These are phyloP conservation scores for Hanseniaspora lindneri DNA, from an alignment of 805 yeast genomes.

Conservation along the genomic window DNA sequence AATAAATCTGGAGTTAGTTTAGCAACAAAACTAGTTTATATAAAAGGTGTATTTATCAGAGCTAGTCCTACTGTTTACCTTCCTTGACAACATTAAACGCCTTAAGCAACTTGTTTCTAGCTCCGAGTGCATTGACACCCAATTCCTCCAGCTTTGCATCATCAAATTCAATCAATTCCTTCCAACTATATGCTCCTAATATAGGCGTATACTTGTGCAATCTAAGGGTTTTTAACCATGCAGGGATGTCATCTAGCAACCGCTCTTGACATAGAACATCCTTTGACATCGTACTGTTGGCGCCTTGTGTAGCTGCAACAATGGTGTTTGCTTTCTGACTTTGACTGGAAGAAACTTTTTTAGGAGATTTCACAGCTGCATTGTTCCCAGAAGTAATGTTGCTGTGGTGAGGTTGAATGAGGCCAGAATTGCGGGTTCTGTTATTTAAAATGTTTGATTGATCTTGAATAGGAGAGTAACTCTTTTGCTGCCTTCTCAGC, in stretches of 20 bases:
- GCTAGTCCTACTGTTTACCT: slow-evolving; percentile 27
- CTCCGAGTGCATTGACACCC: slow-evolving; percentile 93
- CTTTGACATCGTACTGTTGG: slow-evolving; percentile 33
- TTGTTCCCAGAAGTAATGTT: too few species aligned
- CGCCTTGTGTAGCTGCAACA: not conserved
- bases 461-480: not conserved
- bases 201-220: slow-evolving; percentile 89
- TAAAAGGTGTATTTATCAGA: too few species aligned
- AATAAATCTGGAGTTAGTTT: too few species aligned
- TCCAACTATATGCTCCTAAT: slow-evolving; percentile 65
- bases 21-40: too few species aligned
- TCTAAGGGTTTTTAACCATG: slow-evolving; percentile 81
- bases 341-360: slow-evolving; percentile 3
- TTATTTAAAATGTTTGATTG: not conserved
- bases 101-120: slow-evolving; percentile 82
- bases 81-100: slow-evolving; percentile 76
- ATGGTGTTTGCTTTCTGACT: slow-evolving; percentile 1
- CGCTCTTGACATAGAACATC: slow-evolving; percentile 42
- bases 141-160: slow-evolving; percentile 59
- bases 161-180: slow-evolving; percentile 54
- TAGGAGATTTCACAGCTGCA: slow-evolving; percentile 2
- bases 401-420: not conserved
- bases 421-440: not conserved
- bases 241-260: slow-evolving; percentile 65
- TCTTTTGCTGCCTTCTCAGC: slow-evolving; percentile 1